These are phyloP conservation scores for Diplodia seriata DNA, from an alignment of 2,329 filamentous ascomycete genomes.

Conservation along the genomic window DNA sequence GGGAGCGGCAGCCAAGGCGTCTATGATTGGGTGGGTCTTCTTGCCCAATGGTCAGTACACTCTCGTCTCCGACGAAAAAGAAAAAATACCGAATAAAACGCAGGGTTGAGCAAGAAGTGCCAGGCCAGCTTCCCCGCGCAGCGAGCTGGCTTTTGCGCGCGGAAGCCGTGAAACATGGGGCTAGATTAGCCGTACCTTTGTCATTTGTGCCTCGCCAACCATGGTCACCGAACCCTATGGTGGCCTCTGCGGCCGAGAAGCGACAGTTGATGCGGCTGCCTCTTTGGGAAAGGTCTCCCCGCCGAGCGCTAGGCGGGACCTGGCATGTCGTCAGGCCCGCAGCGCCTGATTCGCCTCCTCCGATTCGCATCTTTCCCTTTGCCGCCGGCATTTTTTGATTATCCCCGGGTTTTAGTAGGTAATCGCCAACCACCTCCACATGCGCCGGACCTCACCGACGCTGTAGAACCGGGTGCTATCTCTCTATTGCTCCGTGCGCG, in stretches of 20 bases:
- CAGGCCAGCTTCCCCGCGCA: constrained; percentile 1
- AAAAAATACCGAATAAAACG: constrained; percentile 1
- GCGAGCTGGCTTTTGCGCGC: not conserved
- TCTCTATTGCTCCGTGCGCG: constrained; percentile 15
- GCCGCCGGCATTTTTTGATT: not conserved
- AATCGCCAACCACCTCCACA: not conserved
- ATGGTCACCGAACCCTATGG: constrained; percentile 6
- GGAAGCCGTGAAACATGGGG: constrained; percentile 20
- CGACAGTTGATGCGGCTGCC: constrained; percentile 8
- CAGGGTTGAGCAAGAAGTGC: not conserved
- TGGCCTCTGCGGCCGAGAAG: constrained; percentile 7
- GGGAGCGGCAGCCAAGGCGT: constrained; percentile 27
- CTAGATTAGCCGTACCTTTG: constrained; percentile 8
- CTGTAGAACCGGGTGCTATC: constrained; percentile 11
- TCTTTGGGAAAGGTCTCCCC: constrained; percentile 18
- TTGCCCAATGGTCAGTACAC: constrained; percentile 7
- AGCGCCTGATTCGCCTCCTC: not conserved
- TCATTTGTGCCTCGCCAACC: not conserved
- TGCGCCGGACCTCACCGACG: constrained; percentile 23
- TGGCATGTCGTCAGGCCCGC: constrained; percentile 18
- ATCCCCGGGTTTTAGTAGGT: not conserved
- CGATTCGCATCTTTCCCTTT: constrained; percentile 18
- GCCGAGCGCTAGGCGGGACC: constrained; percentile 26
- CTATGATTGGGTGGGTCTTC: constrained; percentile 9
- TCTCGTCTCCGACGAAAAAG: constrained; percentile 15